These are phyloP conservation scores for Lentinula novae-zelandiae DNA, from an alignment of 1,284 basidiomycete genomes.

Conservation along the genomic window DNA sequence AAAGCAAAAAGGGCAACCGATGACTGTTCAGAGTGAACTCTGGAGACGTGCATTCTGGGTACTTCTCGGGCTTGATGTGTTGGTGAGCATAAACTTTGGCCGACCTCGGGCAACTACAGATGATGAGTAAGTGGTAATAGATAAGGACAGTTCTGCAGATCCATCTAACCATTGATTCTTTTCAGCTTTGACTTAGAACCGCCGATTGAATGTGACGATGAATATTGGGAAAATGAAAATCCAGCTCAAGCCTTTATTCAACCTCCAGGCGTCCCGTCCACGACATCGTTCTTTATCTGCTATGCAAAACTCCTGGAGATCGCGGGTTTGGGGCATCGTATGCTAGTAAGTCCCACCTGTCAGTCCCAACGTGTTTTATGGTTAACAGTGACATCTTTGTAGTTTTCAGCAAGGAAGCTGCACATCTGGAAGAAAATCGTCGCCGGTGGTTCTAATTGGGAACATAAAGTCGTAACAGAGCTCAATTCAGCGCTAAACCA, in stretches of 20 bases:
- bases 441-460: not conserved
- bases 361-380: not conserved
- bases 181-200: constrained; percentile 47
- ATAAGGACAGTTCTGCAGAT: not conserved
- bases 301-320: constrained; percentile 46
- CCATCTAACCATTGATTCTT: not conserved
- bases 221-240: constrained; percentile 40
- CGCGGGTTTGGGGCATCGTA: constrained; percentile 42
- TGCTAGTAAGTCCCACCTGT: constrained; percentile 29
- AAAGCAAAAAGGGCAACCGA: not conserved
- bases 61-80: constrained; percentile 7
- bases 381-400: not conserved
- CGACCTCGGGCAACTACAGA: constrained; percentile 48
- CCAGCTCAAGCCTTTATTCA: constrained; percentile 29
- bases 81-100: constrained; percentile 30
- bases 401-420: constrained; percentile 6
- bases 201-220: constrained; percentile 52
- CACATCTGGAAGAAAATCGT: not conserved
- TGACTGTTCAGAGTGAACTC: constrained; percentile 8
- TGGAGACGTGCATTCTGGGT: constrained; percentile 14
- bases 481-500: constrained; percentile 1
- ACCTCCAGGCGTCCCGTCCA: constrained; percentile 34
- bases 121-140: constrained; percentile 35
- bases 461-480: constrained; percentile 5
- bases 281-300: constrained; percentile 38